Base-by-base conservation (phyloP, 208 protist species). In the Trypanosoma platydactyli region DNA sequence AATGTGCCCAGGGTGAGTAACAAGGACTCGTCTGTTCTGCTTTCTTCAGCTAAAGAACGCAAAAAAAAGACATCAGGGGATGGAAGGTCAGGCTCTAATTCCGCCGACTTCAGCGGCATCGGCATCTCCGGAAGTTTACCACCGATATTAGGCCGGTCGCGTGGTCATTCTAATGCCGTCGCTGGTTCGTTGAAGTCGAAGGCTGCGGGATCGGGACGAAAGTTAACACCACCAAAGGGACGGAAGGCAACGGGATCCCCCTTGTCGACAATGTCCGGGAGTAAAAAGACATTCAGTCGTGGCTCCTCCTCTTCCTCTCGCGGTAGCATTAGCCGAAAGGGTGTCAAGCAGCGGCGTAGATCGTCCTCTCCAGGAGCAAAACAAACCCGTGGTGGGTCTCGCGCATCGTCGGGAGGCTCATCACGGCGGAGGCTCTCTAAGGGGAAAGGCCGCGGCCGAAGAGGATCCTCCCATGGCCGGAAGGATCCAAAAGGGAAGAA, bases 401-500 rank as follows among this genome's bases (percentile, higher is more conserved):
- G 59, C 11, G 18, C 20, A 1, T 53, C 41, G 42, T 38, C 54
- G 38, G 22, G 41, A 16, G 4, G 5, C 58, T 64, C 58, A 24
- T 45, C 33, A 50, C 9, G 56, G 44, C 52, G 49, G 12, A 35
- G 24, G 22, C 38, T 20, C 6, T 3, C n/a, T 33, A 71, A 53
- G 27, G 30, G 15, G 15, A 45, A 29, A 27, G 25, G 45, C 6
- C 18, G 11, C 3, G 33, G 51, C 12, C 46, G 67, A 15, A 53
- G 41, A 38, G 24, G 38, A 13, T 60, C 58, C 1, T 11, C 18
- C 38, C 42, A 27, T 2, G 57, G 49, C n/a, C 16, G 46, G 50
- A 76, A 61, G 42, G 20, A 20, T 5, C 18, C 42, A 4, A 58
- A 45, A 22, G 55, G 55, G 48, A 22, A 27, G 33, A 65, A 71